Conservation (phyloP, 192 early-diverging fungal genomes). For the Backusella parvicylindrica region DNA sequence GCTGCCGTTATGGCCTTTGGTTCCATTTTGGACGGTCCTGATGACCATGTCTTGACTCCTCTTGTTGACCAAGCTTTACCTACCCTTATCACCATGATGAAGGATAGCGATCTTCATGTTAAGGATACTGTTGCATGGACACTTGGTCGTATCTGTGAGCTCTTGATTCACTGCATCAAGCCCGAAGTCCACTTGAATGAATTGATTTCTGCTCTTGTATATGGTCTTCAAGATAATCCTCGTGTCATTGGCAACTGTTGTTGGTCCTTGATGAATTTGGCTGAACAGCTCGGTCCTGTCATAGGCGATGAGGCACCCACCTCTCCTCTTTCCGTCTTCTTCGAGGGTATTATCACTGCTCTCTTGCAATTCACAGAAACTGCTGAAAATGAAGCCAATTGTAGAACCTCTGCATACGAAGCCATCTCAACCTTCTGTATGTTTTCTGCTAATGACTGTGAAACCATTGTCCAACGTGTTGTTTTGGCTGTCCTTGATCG, state of each 20-base stretch:
- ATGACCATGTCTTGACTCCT: slow-evolving; percentile 53
- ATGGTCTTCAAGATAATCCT: slow-evolving; percentile 80
- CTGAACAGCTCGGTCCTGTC: slow-evolving; percentile 72
- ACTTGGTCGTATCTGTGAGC: slow-evolving; percentile 91
- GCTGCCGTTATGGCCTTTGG: slow-evolving; percentile 99
- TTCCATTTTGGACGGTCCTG: slow-evolving; percentile 95
- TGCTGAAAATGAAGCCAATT: slow-evolving; percentile 76
- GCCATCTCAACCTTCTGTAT: slow-evolving; percentile 82
- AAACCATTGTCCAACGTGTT: slow-evolving; percentile 72
- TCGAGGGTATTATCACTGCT: slow-evolving; percentile 75
- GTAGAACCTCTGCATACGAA: slow-evolving; percentile 90
- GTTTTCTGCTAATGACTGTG: slow-evolving; percentile 67
- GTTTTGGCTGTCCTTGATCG: slow-evolving; percentile 72
- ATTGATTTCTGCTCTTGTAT: slow-evolving; percentile 72
- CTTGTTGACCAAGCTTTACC: slow-evolving; percentile 84
- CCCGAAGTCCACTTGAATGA: slow-evolving; percentile 67
- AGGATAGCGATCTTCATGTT: slow-evolving; percentile 83
- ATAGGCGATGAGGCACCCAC: slow-evolving; percentile 56
- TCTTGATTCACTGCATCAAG: slow-evolving; percentile 71
- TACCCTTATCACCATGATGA: slow-evolving; percentile 84
- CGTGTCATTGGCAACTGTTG: slow-evolving; percentile 95
- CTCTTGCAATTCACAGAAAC: slow-evolving; percentile 74
- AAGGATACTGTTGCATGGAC: slow-evolving; percentile 99
- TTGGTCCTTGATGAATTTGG: slow-evolving; percentile 92
- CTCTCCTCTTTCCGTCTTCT: slow-evolving; percentile 77